A percentile compares a stretch with the other conserved stretches of the same genome.
Evolutionary conservation across 345 rosid species (phyloP).

Genomic region (Viola odorata): DNA sequence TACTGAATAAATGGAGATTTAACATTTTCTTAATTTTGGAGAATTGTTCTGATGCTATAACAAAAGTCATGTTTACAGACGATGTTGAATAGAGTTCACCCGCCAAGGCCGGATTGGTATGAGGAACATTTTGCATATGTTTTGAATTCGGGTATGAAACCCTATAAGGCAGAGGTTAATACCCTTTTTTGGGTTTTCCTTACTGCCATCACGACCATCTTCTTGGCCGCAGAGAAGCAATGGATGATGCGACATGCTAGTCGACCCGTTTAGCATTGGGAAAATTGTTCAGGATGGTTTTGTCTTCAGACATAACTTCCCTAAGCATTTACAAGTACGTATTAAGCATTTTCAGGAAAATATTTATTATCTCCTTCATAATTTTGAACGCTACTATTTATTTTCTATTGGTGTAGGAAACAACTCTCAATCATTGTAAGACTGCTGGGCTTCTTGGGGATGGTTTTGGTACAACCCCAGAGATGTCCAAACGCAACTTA

Average conservation of each 20-base stretch:
- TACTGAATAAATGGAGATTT: neutral
- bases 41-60: neutral
- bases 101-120: slow-evolving; percentile 76
- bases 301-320: slow-evolving; percentile 77
- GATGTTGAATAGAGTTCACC: slow-evolving; percentile 42
- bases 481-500: slow-evolving; percentile 82
- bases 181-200: slow-evolving; percentile 26
- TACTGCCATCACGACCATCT: slow-evolving; percentile 90
- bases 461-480: slow-evolving; percentile 97
- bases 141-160: slow-evolving; percentile 35
- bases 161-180: slow-evolving; percentile 69
- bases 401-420: slow-evolving; percentile 52
- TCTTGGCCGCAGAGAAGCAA: slow-evolving; percentile 98
- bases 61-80: slow-evolving; percentile 26
- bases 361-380: neutral
- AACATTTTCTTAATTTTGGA: neutral
- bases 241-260: slow-evolving; percentile 59
- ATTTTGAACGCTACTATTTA: slow-evolving; percentile 4
- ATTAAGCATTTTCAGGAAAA: neutral
- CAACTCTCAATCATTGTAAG: slow-evolving; percentile 90
- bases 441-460: slow-evolving; percentile 80
- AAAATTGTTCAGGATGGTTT: slow-evolving; percentile 88
- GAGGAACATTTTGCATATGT: slow-evolving; percentile 61
- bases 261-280: slow-evolving; percentile 81
- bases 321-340: slow-evolving; percentile 85